Evolutionary conservation across 2,329 filamentous ascomycete species (phyloP).

Genomic region (Fusarium sp.): DNA sequence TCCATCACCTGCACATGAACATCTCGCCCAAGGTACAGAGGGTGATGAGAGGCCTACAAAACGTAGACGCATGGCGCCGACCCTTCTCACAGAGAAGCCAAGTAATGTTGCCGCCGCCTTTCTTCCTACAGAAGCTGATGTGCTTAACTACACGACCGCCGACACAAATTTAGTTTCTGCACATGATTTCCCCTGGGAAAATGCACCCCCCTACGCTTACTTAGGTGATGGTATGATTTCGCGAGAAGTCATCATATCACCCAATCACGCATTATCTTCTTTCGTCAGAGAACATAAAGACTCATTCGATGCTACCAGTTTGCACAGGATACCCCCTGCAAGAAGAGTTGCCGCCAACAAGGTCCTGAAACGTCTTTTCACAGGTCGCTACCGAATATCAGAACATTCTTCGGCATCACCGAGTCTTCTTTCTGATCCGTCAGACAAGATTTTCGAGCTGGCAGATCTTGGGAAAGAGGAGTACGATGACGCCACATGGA

Average conservation of each 20-base stretch:
- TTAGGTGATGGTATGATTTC: slow-evolving; percentile 52
- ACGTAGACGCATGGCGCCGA: slow-evolving; percentile 47
- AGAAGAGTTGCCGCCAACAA: slow-evolving; percentile 59
- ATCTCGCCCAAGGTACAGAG: not conserved
- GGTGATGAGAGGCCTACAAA: slow-evolving; percentile 37
- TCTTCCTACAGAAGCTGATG: slow-evolving; percentile 46
- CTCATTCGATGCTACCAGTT: slow-evolving; percentile 47
- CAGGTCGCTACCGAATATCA: slow-evolving; percentile 43
- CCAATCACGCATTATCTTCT: slow-evolving; percentile 40
- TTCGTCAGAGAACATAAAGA: slow-evolving; percentile 38
- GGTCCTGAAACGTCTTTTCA: slow-evolving; percentile 57
- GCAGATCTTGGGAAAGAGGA: slow-evolving; percentile 46
- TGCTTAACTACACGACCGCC: slow-evolving; percentile 7
- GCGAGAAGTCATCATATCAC: slow-evolving; percentile 41
- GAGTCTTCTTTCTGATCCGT: slow-evolving; percentile 14
- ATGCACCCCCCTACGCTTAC: slow-evolving; percentile 48
- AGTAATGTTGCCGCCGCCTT: slow-evolving; percentile 33
- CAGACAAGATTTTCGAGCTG: slow-evolving; percentile 23
- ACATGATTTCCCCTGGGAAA: slow-evolving; percentile 41
- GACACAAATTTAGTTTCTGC: not conserved
- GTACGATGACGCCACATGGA: slow-evolving; percentile 67
- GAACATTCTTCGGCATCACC: slow-evolving; percentile 23
- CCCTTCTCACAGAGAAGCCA: slow-evolving; percentile 41
- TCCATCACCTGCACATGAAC: not conserved
- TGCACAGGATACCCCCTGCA: slow-evolving; percentile 55